Evolutionary conservation across 495 filamentous ascomycete species (phyloP).

Genomic region (Penicillium arizonense): DNA sequence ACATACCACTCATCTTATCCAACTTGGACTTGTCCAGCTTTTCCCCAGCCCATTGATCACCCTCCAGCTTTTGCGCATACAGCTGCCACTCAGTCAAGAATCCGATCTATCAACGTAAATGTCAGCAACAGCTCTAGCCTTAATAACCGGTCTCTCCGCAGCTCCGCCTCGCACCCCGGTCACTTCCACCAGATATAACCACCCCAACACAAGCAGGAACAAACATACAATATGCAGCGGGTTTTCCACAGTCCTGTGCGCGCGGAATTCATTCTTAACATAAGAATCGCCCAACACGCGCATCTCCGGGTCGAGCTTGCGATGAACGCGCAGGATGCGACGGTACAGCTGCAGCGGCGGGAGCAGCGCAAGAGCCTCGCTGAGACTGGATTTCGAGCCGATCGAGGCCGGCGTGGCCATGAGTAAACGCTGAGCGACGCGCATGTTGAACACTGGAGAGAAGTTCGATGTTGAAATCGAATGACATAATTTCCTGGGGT

Average conservation of each 20-base stretch:
- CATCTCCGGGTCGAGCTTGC: slow-evolving; percentile 72
- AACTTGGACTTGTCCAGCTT: slow-evolving; percentile 75
- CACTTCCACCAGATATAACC: neutral
- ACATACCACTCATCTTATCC: slow-evolving; percentile 92
- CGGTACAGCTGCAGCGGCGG: slow-evolving; percentile 92
- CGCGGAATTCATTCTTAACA: slow-evolving; percentile 85
- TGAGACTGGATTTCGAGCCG: slow-evolving; percentile 50
- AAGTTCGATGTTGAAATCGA: neutral
- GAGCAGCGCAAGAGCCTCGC: slow-evolving; percentile 70
- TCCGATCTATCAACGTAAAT: slow-evolving; percentile 64
- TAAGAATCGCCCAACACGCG: slow-evolving; percentile 86
- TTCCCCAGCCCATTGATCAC: slow-evolving; percentile 75
- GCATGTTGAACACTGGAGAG: slow-evolving; percentile 28
- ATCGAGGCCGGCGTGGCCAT: slow-evolving; percentile 46
- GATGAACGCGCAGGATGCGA: slow-evolving; percentile 80
- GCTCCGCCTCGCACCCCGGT: neutral
- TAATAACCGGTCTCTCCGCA: neutral
- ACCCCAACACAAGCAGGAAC: neutral
- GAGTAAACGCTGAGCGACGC: slow-evolving; percentile 34
- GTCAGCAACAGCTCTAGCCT: slow-evolving; percentile 10
- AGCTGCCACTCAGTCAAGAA: slow-evolving; percentile 96
- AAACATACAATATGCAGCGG: slow-evolving; percentile 80
- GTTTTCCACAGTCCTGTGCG: slow-evolving; percentile 80
- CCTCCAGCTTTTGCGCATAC: slow-evolving; percentile 89
- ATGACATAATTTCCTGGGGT: slow-evolving; percentile 31